A percentile compares a stretch with the other conserved stretches of the same genome.
Evolutionary conservation across 2,329 filamentous ascomycete species (phyloP).

Genomic region (Alternaria solani): DNA sequence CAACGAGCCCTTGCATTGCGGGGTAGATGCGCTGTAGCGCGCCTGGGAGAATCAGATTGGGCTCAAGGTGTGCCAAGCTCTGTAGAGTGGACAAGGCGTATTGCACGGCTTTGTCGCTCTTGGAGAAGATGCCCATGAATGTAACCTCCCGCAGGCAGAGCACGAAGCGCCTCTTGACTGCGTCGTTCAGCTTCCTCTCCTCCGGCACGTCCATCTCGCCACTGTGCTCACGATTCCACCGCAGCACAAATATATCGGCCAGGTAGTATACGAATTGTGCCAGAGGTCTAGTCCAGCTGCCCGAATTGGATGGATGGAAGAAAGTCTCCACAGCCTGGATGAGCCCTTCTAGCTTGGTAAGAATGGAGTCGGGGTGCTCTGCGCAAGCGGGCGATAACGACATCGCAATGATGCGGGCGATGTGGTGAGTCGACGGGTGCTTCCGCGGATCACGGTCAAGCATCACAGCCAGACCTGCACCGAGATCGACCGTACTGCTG

Average conservation of each 20-base stretch:
- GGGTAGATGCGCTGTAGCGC: slow-evolving; percentile 96
- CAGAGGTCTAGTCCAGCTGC: slow-evolving; percentile 87
- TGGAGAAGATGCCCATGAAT: slow-evolving; percentile 98
- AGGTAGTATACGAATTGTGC: slow-evolving; percentile 92
- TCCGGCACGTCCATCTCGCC: slow-evolving; percentile 87
- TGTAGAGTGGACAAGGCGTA: slow-evolving; percentile 92
- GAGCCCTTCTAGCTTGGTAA: slow-evolving; percentile 86
- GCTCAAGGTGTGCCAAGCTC: slow-evolving; percentile 88
- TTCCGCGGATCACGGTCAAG: slow-evolving; percentile 93
- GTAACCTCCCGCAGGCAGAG: slow-evolving; percentile 88
- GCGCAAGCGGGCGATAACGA: slow-evolving; percentile 87
- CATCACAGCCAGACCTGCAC: slow-evolving; percentile 82
- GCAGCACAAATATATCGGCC: slow-evolving; percentile 94
- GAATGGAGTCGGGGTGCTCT: slow-evolving; percentile 77
- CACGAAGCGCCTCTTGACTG: slow-evolving; percentile 89
- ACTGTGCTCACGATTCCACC: slow-evolving; percentile 94
- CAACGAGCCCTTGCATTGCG: slow-evolving; percentile 93
- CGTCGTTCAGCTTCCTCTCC: slow-evolving; percentile 79
- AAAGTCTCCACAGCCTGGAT: slow-evolving; percentile 97
- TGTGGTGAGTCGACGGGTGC: slow-evolving; percentile 89
- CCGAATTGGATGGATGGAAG: slow-evolving; percentile 97
- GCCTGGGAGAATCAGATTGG: slow-evolving; percentile 88
- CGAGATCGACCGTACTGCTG: slow-evolving; percentile 78
- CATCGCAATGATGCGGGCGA: slow-evolving; percentile 91
- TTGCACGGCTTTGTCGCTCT: slow-evolving; percentile 89